Evolutionary conservation across 192 early-diverging fungal species (phyloP), one percentile per base, ranked within the genome.

Genomic region (Allomyces macrogynus): DNA sequence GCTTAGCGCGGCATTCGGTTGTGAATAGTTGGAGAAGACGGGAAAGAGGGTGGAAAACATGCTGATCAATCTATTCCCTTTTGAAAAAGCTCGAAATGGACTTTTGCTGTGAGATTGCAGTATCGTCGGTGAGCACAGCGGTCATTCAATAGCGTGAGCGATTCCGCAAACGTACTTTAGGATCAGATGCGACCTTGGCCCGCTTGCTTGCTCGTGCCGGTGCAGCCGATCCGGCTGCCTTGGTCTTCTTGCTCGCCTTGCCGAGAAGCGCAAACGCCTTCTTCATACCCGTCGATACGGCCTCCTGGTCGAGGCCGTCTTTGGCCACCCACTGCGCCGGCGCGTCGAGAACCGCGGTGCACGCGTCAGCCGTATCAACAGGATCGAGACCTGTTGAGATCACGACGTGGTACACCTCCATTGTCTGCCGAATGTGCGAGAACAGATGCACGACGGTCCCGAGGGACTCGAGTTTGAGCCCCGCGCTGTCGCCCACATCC

Each of bases 371-470:
- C 23, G 26, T n/a, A 11, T 69, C 66, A 1, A 67, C 25, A 3
- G 71, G 5, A 40, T 40, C 32, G 32, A 40, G 32, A 40, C 8
- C 32, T 8, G 32, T 40, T 7, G 32, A 7, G 32, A 40, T 57
- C n/a, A 70, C 27, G 9, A 80, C 66, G 70, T 73, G 74, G 26
- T 79, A 76, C 23, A 71, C 71, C 43, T 79, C 75, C 23, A 78
- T 80, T 3, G 74, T 71, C 64, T 77, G 79, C 16, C 76, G 74
- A 25, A 88, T 84, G 69, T 88, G 86, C 5, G 85, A 85, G 65
- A 88, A 88, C 27, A 85, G 60, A 68, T 88, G 86, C 12, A 79
- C 71, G 3, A 77, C 73, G 63, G 69, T 68, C 7, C 81, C 82
- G 2, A 83, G 68, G 66, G 66, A 62, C 18, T 70, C 60, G 12